phyloP scores from a whole-genome alignment of 768 basidiomycete genomes.

The Lactifluus rugatus region DNA sequence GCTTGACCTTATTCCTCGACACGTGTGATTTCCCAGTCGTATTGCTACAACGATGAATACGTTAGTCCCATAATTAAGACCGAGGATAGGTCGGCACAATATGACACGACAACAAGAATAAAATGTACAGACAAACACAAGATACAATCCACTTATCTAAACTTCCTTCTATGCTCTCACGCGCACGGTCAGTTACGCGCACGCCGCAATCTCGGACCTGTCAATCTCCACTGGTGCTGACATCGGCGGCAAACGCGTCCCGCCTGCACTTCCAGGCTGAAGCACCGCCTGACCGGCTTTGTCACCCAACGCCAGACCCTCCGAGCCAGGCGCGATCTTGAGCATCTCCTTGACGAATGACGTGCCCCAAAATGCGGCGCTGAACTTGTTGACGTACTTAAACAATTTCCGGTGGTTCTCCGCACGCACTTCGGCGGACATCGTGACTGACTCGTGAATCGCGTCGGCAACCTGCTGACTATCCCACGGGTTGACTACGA shows the following conservation, averaged over 20 bases:
- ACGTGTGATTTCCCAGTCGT: neutral
- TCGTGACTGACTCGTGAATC: constrained; percentile 91
- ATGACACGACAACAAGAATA: neutral
- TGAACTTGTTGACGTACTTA: constrained; percentile 94
- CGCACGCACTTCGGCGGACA: constrained; percentile 71
- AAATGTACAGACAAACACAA: neutral
- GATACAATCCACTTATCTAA: neutral
- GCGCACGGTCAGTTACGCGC: neutral
- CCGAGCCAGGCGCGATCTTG: constrained; percentile 32
- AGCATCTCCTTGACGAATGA: constrained; percentile 84
- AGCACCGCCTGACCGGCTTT: constrained; percentile 27
- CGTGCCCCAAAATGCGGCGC: constrained; percentile 85
- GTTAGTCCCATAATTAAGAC: constrained; percentile 1
- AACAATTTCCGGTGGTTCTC: constrained; percentile 94
- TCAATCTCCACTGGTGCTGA: neutral
- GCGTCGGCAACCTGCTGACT: constrained; percentile 96
- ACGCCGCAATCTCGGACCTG: neutral
- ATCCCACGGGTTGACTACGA: constrained; percentile 99
- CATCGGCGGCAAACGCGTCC: constrained; percentile 18
- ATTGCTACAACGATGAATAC: constrained; percentile 12
- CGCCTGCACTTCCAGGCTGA: constrained; percentile 20
- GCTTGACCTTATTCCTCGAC: too few species aligned
- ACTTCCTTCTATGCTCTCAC: neutral
- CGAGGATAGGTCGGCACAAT: neutral
- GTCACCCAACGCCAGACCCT: constrained; percentile 17